phyloP scores from a whole-genome alignment of 179 eudicot genomes.

The Nepenthes alata region DNA sequence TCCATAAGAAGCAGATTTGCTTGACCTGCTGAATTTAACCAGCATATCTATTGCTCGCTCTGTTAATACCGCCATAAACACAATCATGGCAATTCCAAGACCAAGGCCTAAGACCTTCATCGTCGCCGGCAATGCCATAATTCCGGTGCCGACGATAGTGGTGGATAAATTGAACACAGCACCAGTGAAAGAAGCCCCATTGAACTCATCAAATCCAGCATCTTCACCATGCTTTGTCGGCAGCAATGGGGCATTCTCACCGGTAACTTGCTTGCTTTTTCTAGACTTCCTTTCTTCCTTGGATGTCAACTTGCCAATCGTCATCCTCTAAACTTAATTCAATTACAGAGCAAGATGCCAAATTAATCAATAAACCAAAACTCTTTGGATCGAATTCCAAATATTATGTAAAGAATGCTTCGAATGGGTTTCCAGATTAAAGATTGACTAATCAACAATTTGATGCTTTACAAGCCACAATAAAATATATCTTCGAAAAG shows the following conservation, averaged over 20 bases:
- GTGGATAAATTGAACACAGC: conserved; percentile 77
- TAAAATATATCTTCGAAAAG: too few species aligned
- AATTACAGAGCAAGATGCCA: too few species aligned
- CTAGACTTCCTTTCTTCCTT: conserved; percentile 19
- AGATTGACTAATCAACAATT: too few species aligned
- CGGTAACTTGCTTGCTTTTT: conserved; percentile 16
- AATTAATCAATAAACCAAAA: too few species aligned
- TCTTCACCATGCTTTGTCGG: conserved; percentile 28
- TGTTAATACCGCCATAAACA: conserved; percentile 45
- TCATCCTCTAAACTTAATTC: conserved; percentile 10
- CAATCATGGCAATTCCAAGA: conserved; percentile 36
- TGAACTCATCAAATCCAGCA: conserved; percentile 29
- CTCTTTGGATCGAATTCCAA: too few species aligned
- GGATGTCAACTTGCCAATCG: conserved; percentile 16
- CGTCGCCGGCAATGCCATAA: conserved; percentile 78
- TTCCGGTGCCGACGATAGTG: conserved; percentile 75
- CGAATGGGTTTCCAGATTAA: too few species aligned
- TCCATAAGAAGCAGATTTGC: conserved; percentile 43
- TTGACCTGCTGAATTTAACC: conserved; percentile 42
- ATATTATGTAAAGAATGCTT: too few species aligned
- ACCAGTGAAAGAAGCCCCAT: conserved; percentile 59
- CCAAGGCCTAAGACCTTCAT: conserved; percentile 67
- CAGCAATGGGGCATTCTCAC: conserved; percentile 34
- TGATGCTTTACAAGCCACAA: too few species aligned
- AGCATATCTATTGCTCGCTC: conserved; percentile 46